Evolutionary conservation across 139 green algal species (phyloP).

Genomic region (Deuterostichococcus epilithicus): DNA sequence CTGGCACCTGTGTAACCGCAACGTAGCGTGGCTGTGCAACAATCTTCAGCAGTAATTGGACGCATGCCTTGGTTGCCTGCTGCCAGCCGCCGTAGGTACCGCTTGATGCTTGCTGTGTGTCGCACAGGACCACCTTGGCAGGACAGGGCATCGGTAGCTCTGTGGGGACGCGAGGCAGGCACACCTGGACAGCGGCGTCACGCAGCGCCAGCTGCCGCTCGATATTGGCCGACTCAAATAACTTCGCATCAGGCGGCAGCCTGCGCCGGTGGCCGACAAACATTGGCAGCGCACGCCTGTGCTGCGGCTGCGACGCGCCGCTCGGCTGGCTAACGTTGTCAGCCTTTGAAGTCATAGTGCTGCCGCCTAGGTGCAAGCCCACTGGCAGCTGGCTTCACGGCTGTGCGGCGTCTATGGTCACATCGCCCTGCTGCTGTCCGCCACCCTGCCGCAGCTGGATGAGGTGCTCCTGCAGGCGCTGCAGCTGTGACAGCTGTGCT

Average conservation of each 20-base stretch:
- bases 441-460: neutral
- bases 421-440: neutral
- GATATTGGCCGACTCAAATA: constrained; percentile 29
- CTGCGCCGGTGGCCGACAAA: constrained; percentile 23
- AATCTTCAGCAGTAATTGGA: neutral
- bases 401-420: neutral
- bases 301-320: too few relatives aligned
- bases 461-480: neutral
- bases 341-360: too few relatives aligned
- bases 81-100: too few relatives aligned
- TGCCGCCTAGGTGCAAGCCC: too few relatives aligned
- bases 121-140: too few relatives aligned
- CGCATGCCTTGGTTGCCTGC: neutral
- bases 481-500: neutral
- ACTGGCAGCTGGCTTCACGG: too few relatives aligned
- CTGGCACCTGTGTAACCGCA: neutral
- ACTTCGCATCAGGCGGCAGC: constrained; percentile 8
- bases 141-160: too few relatives aligned
- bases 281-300: constrained; percentile 1
- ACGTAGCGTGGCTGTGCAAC: neutral
- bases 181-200: neutral
- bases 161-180: too few relatives aligned
- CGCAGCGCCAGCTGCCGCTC: constrained; percentile 14
- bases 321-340: too few relatives aligned
- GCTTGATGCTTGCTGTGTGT: too few relatives aligned